phyloP scores from a whole-genome alignment of 768 basidiomycete species.

The Tricholoma bakamatsutake region DNA sequence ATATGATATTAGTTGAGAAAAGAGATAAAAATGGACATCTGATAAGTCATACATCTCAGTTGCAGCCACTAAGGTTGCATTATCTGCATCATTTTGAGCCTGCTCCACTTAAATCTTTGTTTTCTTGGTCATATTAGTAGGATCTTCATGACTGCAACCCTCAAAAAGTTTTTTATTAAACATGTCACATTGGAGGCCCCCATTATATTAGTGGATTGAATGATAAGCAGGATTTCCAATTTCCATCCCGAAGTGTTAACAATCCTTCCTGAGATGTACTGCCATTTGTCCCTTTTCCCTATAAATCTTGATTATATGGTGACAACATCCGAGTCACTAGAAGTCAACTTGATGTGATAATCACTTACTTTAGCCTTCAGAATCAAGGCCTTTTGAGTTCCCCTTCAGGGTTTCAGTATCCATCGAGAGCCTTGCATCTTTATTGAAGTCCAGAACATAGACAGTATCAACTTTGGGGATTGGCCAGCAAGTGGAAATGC shows the following conservation, averaged over 20 bases:
- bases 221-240: not conserved
- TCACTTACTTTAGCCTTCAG: not conserved
- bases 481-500: too few relatives aligned
- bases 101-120: not conserved
- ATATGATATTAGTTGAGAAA: not conserved
- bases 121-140: not conserved
- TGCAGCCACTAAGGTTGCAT: not conserved
- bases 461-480: too few relatives aligned
- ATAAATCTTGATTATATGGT: not conserved
- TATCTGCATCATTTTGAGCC: not conserved
- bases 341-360: not conserved
- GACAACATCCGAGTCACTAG: not conserved
- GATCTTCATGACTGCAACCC: not conserved
- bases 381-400: not conserved
- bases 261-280: not conserved
- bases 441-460: too few relatives aligned
- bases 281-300: not conserved
- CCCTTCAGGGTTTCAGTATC: not conserved
- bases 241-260: not conserved
- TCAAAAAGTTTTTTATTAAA: not conserved
- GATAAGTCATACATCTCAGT: not conserved
- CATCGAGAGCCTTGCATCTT: too few relatives aligned
- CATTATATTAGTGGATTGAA: not conserved
- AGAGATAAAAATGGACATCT: not conserved
- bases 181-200: not conserved